phyloP scores from a whole-genome alignment of 2,329 filamentous ascomycete species.

The Diaporthe nobilis region DNA sequence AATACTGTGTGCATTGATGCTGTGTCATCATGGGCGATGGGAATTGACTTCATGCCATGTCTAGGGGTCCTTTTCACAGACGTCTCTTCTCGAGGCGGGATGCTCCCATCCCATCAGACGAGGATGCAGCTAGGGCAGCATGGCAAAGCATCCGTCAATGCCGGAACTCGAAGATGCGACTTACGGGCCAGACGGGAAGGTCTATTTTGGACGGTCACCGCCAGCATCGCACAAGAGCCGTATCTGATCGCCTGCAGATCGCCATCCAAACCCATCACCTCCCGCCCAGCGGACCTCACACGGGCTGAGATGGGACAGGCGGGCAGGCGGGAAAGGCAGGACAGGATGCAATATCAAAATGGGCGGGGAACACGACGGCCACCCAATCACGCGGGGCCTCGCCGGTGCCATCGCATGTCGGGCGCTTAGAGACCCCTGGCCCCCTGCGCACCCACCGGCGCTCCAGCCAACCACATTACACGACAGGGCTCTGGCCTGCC shows the following conservation, averaged over 20 bases:
- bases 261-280: constrained; percentile 24
- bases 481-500: constrained; percentile 45
- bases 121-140: constrained; percentile 9
- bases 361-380: constrained; percentile 26
- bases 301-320: not conserved
- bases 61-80: not conserved
- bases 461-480: constrained; percentile 58
- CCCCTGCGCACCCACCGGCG: constrained; percentile 45
- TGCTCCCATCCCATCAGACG: constrained; percentile 1
- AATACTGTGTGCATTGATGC: not conserved
- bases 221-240: constrained; percentile 25
- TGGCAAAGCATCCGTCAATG: constrained; percentile 15
- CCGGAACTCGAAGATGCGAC: not conserved
- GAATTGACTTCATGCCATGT: constrained; percentile 10
- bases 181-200: no score
- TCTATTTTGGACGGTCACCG: not conserved
- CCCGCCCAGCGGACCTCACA: not conserved
- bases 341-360: constrained; percentile 32
- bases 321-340: not conserved
- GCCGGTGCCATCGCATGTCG: constrained; percentile 32
- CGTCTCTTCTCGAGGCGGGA: not conserved
- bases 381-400: constrained; percentile 36
- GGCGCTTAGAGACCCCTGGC: constrained; percentile 46
- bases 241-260: constrained; percentile 34
- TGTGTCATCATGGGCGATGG: not conserved